These are phyloP conservation scores for Cladosporium sp. DNA, from an alignment of 2,329 filamentous ascomycete genomes.

Conservation along the genomic window DNA sequence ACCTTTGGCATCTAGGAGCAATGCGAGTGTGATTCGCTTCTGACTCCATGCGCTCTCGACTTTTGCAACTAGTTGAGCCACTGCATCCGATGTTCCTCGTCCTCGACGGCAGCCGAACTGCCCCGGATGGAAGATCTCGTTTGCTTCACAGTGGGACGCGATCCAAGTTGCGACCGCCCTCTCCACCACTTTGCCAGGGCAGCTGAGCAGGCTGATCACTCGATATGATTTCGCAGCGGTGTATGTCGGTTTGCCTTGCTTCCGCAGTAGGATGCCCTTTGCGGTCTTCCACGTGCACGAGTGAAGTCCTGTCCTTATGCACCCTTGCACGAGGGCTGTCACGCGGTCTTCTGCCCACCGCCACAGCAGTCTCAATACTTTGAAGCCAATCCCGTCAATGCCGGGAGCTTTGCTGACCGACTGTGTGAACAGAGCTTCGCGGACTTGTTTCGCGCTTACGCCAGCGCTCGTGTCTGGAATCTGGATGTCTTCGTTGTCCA, in stretches of 20 bases:
- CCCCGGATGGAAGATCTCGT: not conserved
- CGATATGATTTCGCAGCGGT: not conserved
- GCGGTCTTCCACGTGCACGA: not conserved
- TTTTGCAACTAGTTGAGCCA: not conserved
- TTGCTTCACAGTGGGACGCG: not conserved
- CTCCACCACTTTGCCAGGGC: not conserved
- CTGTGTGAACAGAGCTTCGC: not conserved
- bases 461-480: not conserved
- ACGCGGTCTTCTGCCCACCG: not conserved
- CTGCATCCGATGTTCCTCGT: not conserved
- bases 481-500: not conserved
- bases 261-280: not conserved
- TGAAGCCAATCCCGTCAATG: not conserved
- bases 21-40: not conserved
- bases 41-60: not conserved
- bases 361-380: not conserved
- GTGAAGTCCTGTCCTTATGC: not conserved
- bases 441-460: not conserved
- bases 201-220: not conserved
- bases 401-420: not conserved
- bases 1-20: not conserved
- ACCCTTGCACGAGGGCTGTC: not conserved
- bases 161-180: not conserved
- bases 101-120: not conserved
- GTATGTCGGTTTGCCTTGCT: not conserved